Percentiles rank a stretch among this genome's conserved stretches.
phyloP scores from a whole-genome alignment of 441 rosid genomes.

The Bocquillonia castaneifolia region DNA sequence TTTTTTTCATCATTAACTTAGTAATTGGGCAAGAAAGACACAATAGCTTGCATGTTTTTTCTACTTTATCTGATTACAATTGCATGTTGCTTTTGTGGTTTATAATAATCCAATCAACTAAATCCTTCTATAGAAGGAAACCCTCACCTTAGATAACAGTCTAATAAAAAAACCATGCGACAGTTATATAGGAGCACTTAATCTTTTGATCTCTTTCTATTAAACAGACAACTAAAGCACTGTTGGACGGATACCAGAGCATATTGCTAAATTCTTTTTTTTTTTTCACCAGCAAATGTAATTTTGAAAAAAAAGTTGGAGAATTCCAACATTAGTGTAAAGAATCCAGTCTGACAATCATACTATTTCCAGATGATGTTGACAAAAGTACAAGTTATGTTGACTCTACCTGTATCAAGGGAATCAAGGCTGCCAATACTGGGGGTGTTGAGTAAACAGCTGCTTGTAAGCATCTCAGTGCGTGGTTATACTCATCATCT shows the following conservation, averaged over 20 bases:
- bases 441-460: conserved; percentile 42
- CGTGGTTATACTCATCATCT: conserved; percentile 47
- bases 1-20: too few relatives aligned
- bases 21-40: too few relatives aligned
- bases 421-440: conserved; percentile 54
- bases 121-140: neutral
- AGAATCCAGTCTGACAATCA: neutral
- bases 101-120: neutral
- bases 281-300: neutral
- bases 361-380: neutral
- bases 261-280: neutral
- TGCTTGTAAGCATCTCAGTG: conserved; percentile 50
- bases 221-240: neutral
- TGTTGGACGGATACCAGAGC: neutral
- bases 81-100: neutral
- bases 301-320: neutral
- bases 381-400: neutral
- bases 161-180: too few relatives aligned
- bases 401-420: conserved; percentile 64
- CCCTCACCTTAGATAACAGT: too few relatives aligned
- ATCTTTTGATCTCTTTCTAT: neutral
- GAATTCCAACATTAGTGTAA: neutral
- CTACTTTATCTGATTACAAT: neutral
- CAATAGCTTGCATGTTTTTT: too few relatives aligned
- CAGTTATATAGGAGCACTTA: neutral